Base-by-base conservation (phyloP, 1,284 basidiomycete genomes). In the Boletellus deceptivus region DNA sequence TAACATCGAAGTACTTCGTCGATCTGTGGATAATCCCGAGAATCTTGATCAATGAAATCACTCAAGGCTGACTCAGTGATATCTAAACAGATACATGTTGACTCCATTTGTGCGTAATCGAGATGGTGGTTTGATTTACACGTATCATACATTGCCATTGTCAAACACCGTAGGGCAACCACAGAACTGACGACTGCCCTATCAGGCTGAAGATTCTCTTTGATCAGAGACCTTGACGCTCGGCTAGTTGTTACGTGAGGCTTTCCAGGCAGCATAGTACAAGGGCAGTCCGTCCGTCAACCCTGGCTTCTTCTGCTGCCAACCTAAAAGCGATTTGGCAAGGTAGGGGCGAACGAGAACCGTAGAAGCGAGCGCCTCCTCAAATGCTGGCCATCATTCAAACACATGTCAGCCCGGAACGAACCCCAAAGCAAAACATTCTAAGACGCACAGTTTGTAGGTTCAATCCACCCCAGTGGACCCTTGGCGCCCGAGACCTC, bases 201-300 rank as follows among this genome's bases (percentile, higher is more conserved):
- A 4, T 9, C 14, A 33, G 10, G 4, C 31, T 33, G 10, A 4
- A 4, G 29, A 31, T 31, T 31, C 29, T 11, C 29, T 29, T 11
- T 31, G 29, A 11, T 31, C 4, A 11, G 3, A 8, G 20, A 13
- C 29, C 29, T 31, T 31, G 29, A 5, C 13, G 29, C 29, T 50
- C n/a, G 38, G 31, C 27, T 55, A 18, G 16, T 49, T 35, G 2
- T 29, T 37, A 25, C 52, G 53, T 11, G 58, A 55, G 13, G 60
- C 63, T 41, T 55, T 52, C 52, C 54, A 67, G 4, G 57, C 55
- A 10, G 55, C 50, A 35, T 55, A 63, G 45, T 65, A 65, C 37
- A 54, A 13, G 3, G 48, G 27, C 17, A 67, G 47, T 3, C 57
- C 61, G 16, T 65, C 63, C 4, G 52, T 52, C 25, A 65, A 46